Evolutionary conservation across 164 flowering plant genomes (phyloP).

Genomic region (Nelumbo lutea): DNA sequence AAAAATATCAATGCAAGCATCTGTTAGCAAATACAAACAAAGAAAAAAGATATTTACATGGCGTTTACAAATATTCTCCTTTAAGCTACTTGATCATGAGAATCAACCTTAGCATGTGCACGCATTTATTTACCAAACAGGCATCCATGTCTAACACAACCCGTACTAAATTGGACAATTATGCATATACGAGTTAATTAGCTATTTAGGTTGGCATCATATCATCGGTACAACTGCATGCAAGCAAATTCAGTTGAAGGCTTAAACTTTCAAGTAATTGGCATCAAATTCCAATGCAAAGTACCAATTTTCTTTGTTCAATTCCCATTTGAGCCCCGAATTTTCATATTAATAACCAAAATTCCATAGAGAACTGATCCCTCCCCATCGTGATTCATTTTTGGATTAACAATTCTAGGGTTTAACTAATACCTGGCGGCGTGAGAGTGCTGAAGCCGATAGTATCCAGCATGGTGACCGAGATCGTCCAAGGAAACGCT

Average conservation of each 20-base stretch:
- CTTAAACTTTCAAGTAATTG: neutral
- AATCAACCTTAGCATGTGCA: neutral
- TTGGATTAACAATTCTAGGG: too few relatives aligned
- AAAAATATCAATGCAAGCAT: neutral
- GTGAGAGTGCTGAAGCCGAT: constrained; percentile 27
- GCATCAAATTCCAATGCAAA: neutral
- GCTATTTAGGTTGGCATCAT: neutral
- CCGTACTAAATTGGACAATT: neutral
- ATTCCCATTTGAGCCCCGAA: neutral
- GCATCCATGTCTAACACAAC: neutral
- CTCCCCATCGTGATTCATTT: too few relatives aligned
- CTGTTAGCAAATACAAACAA: too few relatives aligned
- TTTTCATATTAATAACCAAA: too few relatives aligned
- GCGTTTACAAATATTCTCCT: too few relatives aligned
- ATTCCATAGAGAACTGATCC: too few relatives aligned
- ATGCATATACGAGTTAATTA: neutral
- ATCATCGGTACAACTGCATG: neutral
- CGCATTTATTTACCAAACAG: neutral
- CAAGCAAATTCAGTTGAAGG: neutral
- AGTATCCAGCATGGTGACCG: constrained; percentile 52
- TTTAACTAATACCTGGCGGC: constrained; percentile 31
- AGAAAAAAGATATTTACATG: too few relatives aligned
- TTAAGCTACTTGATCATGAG: neutral
- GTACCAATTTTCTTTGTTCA: neutral
- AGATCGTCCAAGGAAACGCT: constrained; percentile 28